A percentile compares a stretch with the other conserved stretches of the same genome.
Conservation (phyloP, 257 asterid species). For the Capsicum rhomboideum region DNA sequence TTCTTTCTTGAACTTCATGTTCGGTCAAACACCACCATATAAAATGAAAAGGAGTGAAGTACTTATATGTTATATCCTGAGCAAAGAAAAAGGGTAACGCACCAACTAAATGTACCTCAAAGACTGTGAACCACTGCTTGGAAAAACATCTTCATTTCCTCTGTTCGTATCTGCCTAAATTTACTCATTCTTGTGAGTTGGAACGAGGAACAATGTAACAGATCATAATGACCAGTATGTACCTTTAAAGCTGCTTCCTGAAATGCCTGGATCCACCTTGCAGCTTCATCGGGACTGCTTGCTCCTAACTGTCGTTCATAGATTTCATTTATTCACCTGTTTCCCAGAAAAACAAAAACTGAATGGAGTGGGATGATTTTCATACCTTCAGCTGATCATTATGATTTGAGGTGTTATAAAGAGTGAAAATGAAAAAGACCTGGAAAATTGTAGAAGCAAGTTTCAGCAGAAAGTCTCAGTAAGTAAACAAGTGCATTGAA, state of each 20-base stretch:
- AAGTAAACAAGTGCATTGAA: neutral
- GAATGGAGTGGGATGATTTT: constrained; percentile 8
- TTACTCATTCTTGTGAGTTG: constrained; percentile 24
- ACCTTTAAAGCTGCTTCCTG: constrained; percentile 93
- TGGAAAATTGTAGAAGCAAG: constrained; percentile 25
- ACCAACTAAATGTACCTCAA: constrained; percentile 42
- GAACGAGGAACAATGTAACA: constrained; percentile 32
- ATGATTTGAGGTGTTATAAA: constrained; percentile 83
- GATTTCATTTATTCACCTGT: neutral
- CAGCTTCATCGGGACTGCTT: constrained; percentile 96
- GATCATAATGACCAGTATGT: constrained; percentile 12
- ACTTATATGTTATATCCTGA: neutral
- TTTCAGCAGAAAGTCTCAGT: constrained; percentile 1
- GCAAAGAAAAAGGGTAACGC: neutral
- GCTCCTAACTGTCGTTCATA: constrained; percentile 68
- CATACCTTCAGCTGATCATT: constrained; percentile 86
- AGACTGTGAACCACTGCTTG: constrained; percentile 38
- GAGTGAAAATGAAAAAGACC: constrained; percentile 83
- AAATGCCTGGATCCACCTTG: constrained; percentile 88
- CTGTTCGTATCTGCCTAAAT: constrained; percentile 66
- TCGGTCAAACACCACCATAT: neutral
- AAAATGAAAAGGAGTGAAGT: neutral
- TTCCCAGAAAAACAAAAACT: neutral
- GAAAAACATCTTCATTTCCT: constrained; percentile 28
- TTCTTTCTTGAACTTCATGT: neutral